Evolutionary conservation across 345 rosid genomes (phyloP).

Genomic region (Noccaea caerulescens): DNA sequence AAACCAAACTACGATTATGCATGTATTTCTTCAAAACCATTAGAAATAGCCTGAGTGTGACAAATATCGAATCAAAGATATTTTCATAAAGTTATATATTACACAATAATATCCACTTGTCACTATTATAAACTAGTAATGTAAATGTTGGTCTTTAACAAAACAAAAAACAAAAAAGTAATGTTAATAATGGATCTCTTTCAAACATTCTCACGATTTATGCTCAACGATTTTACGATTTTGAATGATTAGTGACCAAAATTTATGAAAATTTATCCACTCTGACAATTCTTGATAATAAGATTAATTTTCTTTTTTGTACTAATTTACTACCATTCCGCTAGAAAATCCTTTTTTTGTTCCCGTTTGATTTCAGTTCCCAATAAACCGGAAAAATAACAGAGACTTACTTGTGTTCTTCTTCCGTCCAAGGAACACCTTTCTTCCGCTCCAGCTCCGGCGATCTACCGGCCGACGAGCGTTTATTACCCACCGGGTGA

Average conservation of each 20-base stretch:
- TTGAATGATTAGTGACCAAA: constrained; percentile 15
- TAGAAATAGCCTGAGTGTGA: background rate
- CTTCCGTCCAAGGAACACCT: constrained; percentile 99
- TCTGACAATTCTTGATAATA: background rate
- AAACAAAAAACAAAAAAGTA: no score
- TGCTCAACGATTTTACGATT: background rate
- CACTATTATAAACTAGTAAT: background rate
- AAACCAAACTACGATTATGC: background rate
- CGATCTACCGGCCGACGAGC: constrained; percentile 55
- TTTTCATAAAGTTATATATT: constrained; percentile 2
- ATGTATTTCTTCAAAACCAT: constrained; percentile 5
- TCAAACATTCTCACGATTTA: background rate
- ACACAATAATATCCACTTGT: constrained; percentile 14
- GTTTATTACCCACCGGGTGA: constrained; percentile 50
- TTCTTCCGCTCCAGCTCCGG: constrained; percentile 92
- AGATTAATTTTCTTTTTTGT: background rate
- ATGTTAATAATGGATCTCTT: background rate
- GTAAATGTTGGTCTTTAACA: background rate
- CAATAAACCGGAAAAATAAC: constrained; percentile 17
- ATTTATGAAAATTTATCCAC: background rate
- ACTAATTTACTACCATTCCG: background rate
- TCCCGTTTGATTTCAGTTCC: background rate
- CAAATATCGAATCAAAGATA: constrained; percentile 14
- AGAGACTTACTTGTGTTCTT: constrained; percentile 84
- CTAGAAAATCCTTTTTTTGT: background rate